Conservation (phyloP, 2,329 filamentous ascomycete genomes). For the Trichophyton mentagrophytes region DNA sequence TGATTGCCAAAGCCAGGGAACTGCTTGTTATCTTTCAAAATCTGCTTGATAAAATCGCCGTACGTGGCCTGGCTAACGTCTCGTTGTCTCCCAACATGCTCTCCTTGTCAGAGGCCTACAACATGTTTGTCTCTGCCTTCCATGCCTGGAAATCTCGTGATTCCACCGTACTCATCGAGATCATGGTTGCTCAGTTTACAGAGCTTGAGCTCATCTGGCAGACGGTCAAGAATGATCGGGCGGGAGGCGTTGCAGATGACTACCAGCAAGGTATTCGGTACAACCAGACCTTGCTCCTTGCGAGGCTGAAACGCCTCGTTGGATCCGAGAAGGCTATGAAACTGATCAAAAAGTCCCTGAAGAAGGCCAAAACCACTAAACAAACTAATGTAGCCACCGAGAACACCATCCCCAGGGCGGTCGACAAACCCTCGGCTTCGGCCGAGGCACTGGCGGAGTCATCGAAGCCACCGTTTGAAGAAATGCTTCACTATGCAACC, state of each 20-base stretch:
- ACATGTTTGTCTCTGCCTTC: constrained; percentile 49
- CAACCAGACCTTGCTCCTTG: constrained; percentile 51
- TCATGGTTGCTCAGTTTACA: constrained; percentile 54
- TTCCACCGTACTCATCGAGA: constrained; percentile 49
- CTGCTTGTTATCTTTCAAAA: constrained; percentile 45
- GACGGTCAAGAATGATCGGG: constrained; percentile 50
- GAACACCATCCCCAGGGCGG: constrained; percentile 46
- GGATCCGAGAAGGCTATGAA: constrained; percentile 48
- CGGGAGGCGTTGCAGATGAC: constrained; percentile 49
- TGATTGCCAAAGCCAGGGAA: constrained; percentile 49
- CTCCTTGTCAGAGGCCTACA: constrained; percentile 43
- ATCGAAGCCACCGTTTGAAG: constrained; percentile 25
- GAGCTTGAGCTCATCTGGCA: constrained; percentile 56
- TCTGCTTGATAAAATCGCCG: constrained; percentile 38
- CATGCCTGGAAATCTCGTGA: constrained; percentile 54
- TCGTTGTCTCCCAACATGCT: constrained; percentile 37
- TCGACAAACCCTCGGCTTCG: constrained; percentile 26
- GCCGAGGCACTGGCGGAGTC: constrained; percentile 16
- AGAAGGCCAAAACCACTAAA: constrained; percentile 44
- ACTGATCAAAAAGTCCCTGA: constrained; percentile 48
- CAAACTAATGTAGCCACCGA: constrained; percentile 40
- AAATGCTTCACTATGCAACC: constrained; percentile 27
- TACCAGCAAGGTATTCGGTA: constrained; percentile 53
- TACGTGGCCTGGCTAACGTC: constrained; percentile 25
- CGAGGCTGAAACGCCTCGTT: constrained; percentile 48